Conservation (phyloP, 163 green algal genomes). For the Scenedesmus sp. region DNA sequence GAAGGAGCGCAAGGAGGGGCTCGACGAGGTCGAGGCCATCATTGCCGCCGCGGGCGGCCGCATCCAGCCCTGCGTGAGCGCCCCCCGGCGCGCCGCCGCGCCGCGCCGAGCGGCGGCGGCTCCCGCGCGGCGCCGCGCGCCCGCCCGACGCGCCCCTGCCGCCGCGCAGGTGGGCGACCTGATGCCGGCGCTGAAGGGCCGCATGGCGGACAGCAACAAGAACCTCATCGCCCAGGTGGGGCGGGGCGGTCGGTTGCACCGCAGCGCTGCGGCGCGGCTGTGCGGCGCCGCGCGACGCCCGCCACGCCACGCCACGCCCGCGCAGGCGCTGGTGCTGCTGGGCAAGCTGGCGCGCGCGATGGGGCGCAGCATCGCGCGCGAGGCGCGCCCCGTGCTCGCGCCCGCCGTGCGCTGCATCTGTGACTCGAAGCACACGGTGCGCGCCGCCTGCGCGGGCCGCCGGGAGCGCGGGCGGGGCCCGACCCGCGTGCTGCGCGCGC, state of each 20-base stretch:
- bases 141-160: no score
- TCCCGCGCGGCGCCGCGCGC: no score
- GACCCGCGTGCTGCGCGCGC: not conserved
- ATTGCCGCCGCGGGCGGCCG: conserved; percentile 73
- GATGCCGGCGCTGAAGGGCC: conserved; percentile 82
- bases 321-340: conserved; percentile 74
- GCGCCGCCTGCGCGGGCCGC: no score
- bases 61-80: conserved; percentile 67
- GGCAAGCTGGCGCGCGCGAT: conserved; percentile 80
- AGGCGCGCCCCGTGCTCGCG: conserved; percentile 69
- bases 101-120: no score
- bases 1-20: conserved; percentile 88
- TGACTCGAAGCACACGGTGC: conserved; percentile 84
- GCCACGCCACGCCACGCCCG: no score
- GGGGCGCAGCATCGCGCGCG: conserved; percentile 76
- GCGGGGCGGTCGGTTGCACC: conserved; percentile 15
- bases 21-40: conserved; percentile 84
- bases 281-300: no score
- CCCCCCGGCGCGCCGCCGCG: no score
- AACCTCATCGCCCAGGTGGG: conserved; percentile 89
- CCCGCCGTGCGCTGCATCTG: conserved; percentile 73
- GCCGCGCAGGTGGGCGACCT: conserved; percentile 79
- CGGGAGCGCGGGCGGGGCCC: not conserved
- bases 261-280: no score
- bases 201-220: conserved; percentile 92